A percentile compares a stretch with the other conserved stretches of the same genome.
Conservation (phyloP, 371 early-diverging fungal genomes). For the Encephalitozoon intestinalis region DNA sequence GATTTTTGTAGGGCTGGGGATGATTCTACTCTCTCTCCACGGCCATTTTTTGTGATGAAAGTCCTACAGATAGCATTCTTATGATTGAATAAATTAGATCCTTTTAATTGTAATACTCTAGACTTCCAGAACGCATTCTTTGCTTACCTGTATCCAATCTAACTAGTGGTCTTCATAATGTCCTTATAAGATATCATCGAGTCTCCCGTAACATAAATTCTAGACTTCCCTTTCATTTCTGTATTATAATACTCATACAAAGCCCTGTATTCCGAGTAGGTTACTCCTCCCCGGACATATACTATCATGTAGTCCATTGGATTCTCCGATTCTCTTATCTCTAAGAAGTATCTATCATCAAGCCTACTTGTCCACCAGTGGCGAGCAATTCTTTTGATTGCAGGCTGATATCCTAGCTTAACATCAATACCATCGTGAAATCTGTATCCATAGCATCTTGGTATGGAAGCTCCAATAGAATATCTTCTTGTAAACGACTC, state of each 20-base stretch:
- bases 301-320: slow-evolving; percentile 40
- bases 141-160: too few relatives aligned
- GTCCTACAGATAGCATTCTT: background rate
- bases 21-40: slow-evolving; percentile 6
- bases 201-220: slow-evolving; percentile 9
- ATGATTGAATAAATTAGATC: background rate
- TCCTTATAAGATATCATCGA: slow-evolving; percentile 13
- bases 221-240: background rate
- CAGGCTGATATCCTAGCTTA: slow-evolving; percentile 56
- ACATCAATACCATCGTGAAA: slow-evolving; percentile 34
- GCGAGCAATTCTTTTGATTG: slow-evolving; percentile 36
- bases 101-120: background rate
- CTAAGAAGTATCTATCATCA: slow-evolving; percentile 21
- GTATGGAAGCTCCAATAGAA: background rate
- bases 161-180: background rate
- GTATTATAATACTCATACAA: background rate
- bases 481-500: slow-evolving; percentile 30
- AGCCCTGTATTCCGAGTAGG: slow-evolving; percentile 54
- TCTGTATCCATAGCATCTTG: background rate
- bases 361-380: slow-evolving; percentile 36
- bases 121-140: too few relatives aligned
- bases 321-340: background rate
- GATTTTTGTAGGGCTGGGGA: slow-evolving; percentile 29
- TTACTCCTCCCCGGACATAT: slow-evolving; percentile 52
- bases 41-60: background rate